Conservation (phyloP, 2,329 filamentous ascomycete genomes). For the Aureobasidium namibiae region DNA sequence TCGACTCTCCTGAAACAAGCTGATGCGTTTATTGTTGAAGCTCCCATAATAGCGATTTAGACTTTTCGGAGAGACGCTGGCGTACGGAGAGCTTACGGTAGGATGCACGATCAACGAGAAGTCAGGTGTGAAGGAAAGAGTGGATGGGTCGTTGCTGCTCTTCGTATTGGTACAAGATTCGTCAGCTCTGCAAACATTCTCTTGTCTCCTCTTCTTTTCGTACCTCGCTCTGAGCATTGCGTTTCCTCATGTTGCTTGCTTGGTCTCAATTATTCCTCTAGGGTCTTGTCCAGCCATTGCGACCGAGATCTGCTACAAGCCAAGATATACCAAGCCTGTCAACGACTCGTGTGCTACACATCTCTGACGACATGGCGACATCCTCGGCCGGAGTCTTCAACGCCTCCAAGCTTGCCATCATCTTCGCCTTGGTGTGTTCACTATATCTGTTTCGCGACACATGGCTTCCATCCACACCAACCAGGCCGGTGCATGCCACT, state of each 20-base stretch:
- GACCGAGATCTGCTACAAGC: neutral
- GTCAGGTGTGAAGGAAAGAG: neutral
- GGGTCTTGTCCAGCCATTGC: neutral
- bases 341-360: neutral
- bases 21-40: neutral
- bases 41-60: neutral
- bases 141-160: neutral
- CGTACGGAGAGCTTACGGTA: neutral
- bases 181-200: neutral
- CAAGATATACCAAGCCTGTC: conserved; percentile 10
- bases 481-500: neutral
- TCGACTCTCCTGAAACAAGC: neutral
- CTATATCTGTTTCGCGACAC: conserved; percentile 21
- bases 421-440: conserved; percentile 20
- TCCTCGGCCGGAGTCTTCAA: conserved; percentile 5
- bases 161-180: neutral
- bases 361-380: neutral
- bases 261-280: neutral
- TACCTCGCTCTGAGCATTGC: neutral
- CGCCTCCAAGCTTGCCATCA: conserved; percentile 16
- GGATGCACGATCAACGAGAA: conserved; percentile 2
- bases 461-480: conserved; percentile 17
- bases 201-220: neutral
- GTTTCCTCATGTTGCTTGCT: neutral
- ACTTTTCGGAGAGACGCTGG: neutral